phyloP scores from a whole-genome alignment of 108 stramenopile genomes.

The Discostella stelligeroides region DNA sequence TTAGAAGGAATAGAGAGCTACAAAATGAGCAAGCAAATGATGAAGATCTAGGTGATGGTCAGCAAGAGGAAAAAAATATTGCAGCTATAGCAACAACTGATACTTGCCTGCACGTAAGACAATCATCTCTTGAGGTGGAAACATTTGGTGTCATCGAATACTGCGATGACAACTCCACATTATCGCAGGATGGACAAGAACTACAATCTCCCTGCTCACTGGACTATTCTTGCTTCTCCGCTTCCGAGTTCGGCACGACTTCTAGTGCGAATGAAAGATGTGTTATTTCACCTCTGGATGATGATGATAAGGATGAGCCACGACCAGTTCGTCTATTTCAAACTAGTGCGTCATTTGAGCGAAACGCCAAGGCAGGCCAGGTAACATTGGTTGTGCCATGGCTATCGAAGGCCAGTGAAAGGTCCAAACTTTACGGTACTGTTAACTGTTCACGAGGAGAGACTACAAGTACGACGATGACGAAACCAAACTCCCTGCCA shows the following conservation, averaged over 20 bases:
- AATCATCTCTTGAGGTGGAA: too few species aligned
- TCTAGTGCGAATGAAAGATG: neutral
- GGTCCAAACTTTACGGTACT: constrained; percentile 4
- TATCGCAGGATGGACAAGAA: neutral
- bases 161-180: neutral
- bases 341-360: too few species aligned
- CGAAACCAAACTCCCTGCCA: too few species aligned
- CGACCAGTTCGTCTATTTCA: too few species aligned
- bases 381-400: constrained; percentile 8
- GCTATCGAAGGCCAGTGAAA: constrained; percentile 3
- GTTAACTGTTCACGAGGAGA: too few species aligned
- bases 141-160: constrained; percentile 5
- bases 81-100: neutral
- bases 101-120: too few species aligned
- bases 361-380: neutral
- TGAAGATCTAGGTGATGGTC: neutral
- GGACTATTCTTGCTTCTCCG: constrained; percentile 42
- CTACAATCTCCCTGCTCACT: constrained; percentile 21
- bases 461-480: too few species aligned
- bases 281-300: too few species aligned
- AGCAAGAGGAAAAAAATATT: neutral
- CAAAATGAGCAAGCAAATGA: constrained; percentile 2
- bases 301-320: too few species aligned
- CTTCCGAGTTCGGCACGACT: neutral
- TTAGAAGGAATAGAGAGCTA: constrained; percentile 18